A percentile compares a stretch with the other conserved stretches of the same genome.
Evolutionary conservation across 441 rosid species (phyloP).

Genomic region (Pelargonium australe): DNA sequence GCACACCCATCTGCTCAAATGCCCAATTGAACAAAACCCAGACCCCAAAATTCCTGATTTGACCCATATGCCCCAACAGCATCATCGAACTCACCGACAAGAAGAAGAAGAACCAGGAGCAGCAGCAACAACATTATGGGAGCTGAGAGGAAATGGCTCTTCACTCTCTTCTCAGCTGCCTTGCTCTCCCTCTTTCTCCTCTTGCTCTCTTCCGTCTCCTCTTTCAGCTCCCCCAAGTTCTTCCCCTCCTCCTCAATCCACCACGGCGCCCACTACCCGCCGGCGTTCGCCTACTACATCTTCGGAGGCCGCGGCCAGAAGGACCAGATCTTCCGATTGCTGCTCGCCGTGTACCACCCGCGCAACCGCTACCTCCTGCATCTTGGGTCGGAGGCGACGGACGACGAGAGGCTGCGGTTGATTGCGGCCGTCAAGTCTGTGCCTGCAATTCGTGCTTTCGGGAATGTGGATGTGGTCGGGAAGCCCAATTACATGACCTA

Average conservation of each 20-base stretch:
- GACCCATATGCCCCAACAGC: not conserved
- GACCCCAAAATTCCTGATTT: not conserved
- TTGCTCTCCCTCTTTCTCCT: constrained; percentile 60
- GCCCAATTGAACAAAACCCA: not conserved
- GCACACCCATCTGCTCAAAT: not conserved
- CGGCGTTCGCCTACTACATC: constrained; percentile 85
- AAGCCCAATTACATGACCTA: constrained; percentile 57
- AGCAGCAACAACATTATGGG: constrained; percentile 38
- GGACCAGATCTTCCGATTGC: constrained; percentile 63
- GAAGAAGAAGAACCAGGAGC: not conserved
- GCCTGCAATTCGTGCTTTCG: constrained; percentile 61
- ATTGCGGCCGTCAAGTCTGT: constrained; percentile 50
- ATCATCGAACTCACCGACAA: no score
- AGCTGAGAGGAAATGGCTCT: constrained; percentile 87
- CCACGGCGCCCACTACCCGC: constrained; percentile 75
- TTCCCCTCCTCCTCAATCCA: constrained; percentile 63
- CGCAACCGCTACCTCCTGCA: constrained; percentile 83
- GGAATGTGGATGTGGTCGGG: constrained; percentile 80
- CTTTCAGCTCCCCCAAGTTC: constrained; percentile 56
- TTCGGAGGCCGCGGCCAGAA: constrained; percentile 66
- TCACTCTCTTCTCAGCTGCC: constrained; percentile 74
- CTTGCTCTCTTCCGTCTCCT: constrained; percentile 63
- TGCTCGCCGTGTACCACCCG: constrained; percentile 88
- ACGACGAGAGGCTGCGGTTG: constrained; percentile 56
- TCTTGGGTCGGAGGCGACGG: constrained; percentile 69